Evolutionary conservation across 495 filamentous ascomycete genomes (phyloP).

Genomic region (Chaetomium tenue): DNA sequence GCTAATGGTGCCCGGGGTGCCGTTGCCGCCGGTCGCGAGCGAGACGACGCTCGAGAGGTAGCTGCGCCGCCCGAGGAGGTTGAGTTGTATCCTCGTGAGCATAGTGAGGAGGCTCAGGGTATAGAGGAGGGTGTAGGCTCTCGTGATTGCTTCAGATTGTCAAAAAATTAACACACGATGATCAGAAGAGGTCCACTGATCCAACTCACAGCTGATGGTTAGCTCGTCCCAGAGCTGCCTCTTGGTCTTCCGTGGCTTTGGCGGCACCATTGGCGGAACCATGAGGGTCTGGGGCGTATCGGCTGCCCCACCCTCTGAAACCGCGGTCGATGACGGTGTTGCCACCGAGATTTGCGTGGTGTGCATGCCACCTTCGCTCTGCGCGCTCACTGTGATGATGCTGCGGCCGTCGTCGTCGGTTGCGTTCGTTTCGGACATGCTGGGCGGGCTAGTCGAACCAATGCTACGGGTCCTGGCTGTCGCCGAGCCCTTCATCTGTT

Average conservation of each 20-base stretch:
- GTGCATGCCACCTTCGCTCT: conserved; percentile 76
- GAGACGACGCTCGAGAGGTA: conserved; percentile 94
- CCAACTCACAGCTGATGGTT: conserved; percentile 80
- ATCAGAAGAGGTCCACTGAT: neutral
- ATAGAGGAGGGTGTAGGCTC: conserved; percentile 88
- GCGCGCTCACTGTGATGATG: conserved; percentile 59
- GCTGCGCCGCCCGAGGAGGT: conserved; percentile 89
- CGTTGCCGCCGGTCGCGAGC: conserved; percentile 63
- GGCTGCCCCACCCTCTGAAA: conserved; percentile 31
- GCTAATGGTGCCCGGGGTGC: conserved; percentile 61
- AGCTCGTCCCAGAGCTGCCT: conserved; percentile 95
- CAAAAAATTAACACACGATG: conserved; percentile 28
- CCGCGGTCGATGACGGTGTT: conserved; percentile 38
- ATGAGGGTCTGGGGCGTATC: conserved; percentile 38
- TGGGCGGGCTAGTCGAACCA: conserved; percentile 63
- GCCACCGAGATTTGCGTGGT: conserved; percentile 67
- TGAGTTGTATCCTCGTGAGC: conserved; percentile 93
- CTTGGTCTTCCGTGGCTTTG: conserved; percentile 72
- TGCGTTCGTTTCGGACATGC: conserved; percentile 54
- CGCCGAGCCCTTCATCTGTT: conserved; percentile 81
- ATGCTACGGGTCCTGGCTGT: conserved; percentile 63
- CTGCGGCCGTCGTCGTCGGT: conserved; percentile 80
- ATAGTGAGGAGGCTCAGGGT: conserved; percentile 84
- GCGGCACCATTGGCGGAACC: conserved; percentile 25
- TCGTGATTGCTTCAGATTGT: conserved; percentile 77